These are phyloP conservation scores for Multifurca ochricompacta DNA, from an alignment of 768 basidiomycete genomes.

Conservation along the genomic window DNA sequence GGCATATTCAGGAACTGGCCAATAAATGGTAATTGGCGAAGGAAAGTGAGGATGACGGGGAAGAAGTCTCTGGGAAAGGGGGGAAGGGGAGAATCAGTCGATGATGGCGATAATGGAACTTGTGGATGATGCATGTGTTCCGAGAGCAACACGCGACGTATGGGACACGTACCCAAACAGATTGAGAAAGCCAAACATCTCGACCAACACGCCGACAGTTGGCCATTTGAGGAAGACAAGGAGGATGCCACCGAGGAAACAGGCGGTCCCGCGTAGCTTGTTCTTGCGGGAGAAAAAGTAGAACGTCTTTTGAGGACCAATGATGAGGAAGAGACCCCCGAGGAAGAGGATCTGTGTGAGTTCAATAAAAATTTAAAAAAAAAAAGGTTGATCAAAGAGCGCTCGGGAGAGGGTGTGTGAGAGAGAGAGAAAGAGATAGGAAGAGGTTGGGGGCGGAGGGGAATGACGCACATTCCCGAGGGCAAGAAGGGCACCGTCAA, in stretches of 20 bases:
- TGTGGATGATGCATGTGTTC: too few relatives aligned
- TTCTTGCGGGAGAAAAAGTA: slow-evolving; percentile 96
- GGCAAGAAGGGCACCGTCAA: slow-evolving; percentile 91
- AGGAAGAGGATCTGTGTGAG: slow-evolving; percentile 83
- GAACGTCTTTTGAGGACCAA: slow-evolving; percentile 94
- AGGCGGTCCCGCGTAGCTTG: slow-evolving; percentile 83
- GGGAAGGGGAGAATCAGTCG: too few relatives aligned
- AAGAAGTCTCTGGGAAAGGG: slow-evolving; percentile 79
- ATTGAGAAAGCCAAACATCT: slow-evolving; percentile 95
- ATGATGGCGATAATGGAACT: too few relatives aligned
- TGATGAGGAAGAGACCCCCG: slow-evolving; percentile 90
- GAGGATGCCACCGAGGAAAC: slow-evolving; percentile 83
- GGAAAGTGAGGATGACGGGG: slow-evolving; percentile 92
- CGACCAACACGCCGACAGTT: slow-evolving; percentile 86
- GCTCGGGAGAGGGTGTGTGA: not conserved
- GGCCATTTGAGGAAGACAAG: slow-evolving; percentile 96
- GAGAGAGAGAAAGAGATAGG: slow-evolving; percentile 9
- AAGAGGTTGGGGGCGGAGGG: too few relatives aligned
- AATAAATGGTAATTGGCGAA: slow-evolving; percentile 88
- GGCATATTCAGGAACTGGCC: slow-evolving; percentile 83
- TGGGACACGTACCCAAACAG: slow-evolving; percentile 74
- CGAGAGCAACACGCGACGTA: too few relatives aligned
- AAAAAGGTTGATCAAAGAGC: not conserved
- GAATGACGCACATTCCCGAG: slow-evolving; percentile 96
- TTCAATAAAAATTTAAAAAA: not conserved